These are phyloP conservation scores for Collariella sp. DNA, from an alignment of 495 filamentous ascomycete genomes.

Conservation along the genomic window DNA sequence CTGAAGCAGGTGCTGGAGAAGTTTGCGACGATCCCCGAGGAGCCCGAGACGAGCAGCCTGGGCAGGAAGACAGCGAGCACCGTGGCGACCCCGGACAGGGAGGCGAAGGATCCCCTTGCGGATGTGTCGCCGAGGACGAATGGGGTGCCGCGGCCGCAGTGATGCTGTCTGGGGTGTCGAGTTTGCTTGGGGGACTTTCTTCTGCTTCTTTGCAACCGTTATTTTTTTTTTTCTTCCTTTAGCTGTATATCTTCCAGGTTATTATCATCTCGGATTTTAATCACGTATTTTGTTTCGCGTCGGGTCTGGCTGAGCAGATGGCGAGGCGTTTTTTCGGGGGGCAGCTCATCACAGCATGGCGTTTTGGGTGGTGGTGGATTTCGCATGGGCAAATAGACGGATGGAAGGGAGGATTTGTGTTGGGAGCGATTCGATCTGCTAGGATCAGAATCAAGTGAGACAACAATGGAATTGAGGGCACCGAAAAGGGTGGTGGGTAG, in stretches of 20 bases:
- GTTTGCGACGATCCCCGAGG: constrained; percentile 49
- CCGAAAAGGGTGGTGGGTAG: background rate
- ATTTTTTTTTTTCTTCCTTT: background rate
- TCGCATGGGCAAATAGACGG: background rate
- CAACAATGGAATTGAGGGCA: background rate
- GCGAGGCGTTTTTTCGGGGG: background rate
- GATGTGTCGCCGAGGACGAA: constrained; percentile 6
- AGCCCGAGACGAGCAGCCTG: constrained; percentile 36
- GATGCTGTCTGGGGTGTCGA: background rate
- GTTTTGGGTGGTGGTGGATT: background rate
- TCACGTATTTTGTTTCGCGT: background rate
- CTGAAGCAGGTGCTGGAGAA: constrained; percentile 76
- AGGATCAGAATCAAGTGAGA: background rate
- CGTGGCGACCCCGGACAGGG: constrained; percentile 9
- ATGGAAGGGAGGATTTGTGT: background rate
- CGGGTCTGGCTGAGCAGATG: background rate
- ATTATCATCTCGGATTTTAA: background rate
- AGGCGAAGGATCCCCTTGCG: constrained; percentile 7
- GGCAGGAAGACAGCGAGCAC: constrained; percentile 26
- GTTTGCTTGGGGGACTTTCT: background rate
- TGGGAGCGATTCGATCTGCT: background rate
- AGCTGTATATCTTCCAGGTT: background rate
- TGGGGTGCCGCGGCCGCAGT: background rate
- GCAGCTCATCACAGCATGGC: background rate
- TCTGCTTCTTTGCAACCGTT: background rate